phyloP scores from a whole-genome alignment of 306 rosid species.

The Chamaecrista fasciculata region DNA sequence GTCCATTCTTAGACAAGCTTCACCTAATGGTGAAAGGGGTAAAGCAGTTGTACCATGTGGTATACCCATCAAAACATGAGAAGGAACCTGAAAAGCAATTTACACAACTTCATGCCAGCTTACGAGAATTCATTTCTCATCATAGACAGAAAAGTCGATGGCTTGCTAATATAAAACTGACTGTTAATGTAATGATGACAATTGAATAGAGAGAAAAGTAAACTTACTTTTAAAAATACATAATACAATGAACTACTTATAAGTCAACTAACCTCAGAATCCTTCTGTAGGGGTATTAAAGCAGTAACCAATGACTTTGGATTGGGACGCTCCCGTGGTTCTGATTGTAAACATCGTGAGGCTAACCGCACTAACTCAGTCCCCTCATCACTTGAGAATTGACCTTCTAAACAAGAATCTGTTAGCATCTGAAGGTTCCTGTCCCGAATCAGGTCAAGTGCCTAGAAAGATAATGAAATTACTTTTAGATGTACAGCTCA shows the following conservation, averaged over 20 bases:
- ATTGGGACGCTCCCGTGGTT: slow-evolving; percentile 95
- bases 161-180: not conserved
- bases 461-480: slow-evolving; percentile 49
- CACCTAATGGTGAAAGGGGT: slow-evolving; percentile 75
- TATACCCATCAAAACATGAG: slow-evolving; percentile 83
- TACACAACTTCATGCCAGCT: slow-evolving; percentile 31
- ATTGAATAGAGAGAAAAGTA: not conserved
- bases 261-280: slow-evolving; percentile 63
- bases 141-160: slow-evolving; percentile 14
- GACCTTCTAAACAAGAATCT: slow-evolving; percentile 95
- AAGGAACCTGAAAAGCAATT: slow-evolving; percentile 68
- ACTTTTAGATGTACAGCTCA: slow-evolving; percentile 27
- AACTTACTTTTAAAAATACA: not conserved
- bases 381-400: slow-evolving; percentile 86
- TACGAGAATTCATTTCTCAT: slow-evolving; percentile 13
- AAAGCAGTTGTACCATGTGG: slow-evolving; percentile 59
- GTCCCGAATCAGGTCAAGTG: slow-evolving; percentile 93
- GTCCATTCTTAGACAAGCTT: slow-evolving; percentile 82
- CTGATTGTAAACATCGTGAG: slow-evolving; percentile 85
- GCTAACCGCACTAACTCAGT: slow-evolving; percentile 92
- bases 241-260: slow-evolving; percentile 17
- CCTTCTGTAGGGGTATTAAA: slow-evolving; percentile 87
- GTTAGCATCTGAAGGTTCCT: slow-evolving; percentile 79
- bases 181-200: slow-evolving; percentile 13
- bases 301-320: slow-evolving; percentile 79